A percentile compares a stretch with the other conserved stretches of the same genome.
Conservation (phyloP, 768 basidiomycete genomes). For the Chalciporus sphaerocephalus region DNA sequence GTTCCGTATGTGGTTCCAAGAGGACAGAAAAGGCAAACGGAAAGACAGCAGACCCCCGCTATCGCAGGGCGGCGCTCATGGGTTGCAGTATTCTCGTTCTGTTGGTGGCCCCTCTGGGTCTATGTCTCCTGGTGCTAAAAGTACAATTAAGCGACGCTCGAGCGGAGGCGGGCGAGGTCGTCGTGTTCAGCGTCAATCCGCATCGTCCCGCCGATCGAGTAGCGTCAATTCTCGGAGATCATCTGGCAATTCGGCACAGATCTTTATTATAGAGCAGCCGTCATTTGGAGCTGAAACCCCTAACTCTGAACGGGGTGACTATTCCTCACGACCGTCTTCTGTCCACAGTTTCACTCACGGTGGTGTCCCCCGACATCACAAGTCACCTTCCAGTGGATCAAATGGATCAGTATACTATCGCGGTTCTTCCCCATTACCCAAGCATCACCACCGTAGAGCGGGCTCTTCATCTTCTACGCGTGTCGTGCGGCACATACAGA, state of each 20-base stretch:
- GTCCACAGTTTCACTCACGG: conserved; percentile 72
- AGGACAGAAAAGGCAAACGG: conserved; percentile 84
- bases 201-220: conserved; percentile 83
- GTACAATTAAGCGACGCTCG: conserved; percentile 47
- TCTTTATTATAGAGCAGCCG: conserved; percentile 53
- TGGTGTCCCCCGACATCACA: conserved; percentile 50
- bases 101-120: conserved; percentile 22
- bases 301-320: conserved; percentile 78
- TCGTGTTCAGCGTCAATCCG: conserved; percentile 62
- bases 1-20: conserved; percentile 90
- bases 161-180: conserved; percentile 46
- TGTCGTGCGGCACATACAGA: conserved; percentile 64
- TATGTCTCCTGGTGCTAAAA: conserved; percentile 30
- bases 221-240: conserved; percentile 85
- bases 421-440: conserved; percentile 74
- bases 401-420: conserved; percentile 59
- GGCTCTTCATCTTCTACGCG: conserved; percentile 82
- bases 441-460: conserved; percentile 68
- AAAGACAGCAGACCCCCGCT: conserved; percentile 41
- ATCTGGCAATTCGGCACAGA: conserved; percentile 47
- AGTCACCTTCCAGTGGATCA: conserved; percentile 76
- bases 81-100: conserved; percentile 25
- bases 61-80: conserved; percentile 19
- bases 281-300: conserved; percentile 82
- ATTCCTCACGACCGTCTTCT: conserved; percentile 78